Percentiles rank a stretch among this genome's conserved stretches.
Evolutionary conservation across 2,329 filamentous ascomycete species (phyloP).

Genomic region (Tolypocladium ophioglossoides): DNA sequence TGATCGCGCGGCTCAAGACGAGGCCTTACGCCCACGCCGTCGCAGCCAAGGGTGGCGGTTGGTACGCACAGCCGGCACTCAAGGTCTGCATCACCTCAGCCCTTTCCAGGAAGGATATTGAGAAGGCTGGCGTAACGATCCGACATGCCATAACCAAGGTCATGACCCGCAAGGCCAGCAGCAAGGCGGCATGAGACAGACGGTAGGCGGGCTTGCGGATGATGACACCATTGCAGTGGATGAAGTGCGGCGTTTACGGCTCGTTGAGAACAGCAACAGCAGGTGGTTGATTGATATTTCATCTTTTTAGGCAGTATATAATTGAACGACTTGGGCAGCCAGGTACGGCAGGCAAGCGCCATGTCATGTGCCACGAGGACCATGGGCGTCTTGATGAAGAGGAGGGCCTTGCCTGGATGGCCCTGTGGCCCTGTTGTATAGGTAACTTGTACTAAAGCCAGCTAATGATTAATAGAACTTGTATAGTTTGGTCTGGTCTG

Average conservation of each 20-base stretch:
- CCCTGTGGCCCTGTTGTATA: background rate
- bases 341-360: background rate
- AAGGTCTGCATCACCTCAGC: slow-evolving; percentile 87
- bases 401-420: background rate
- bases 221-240: background rate
- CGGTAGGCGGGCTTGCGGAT: background rate
- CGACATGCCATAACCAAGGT: slow-evolving; percentile 92
- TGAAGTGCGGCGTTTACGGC: background rate
- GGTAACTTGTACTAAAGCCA: background rate
- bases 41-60: slow-evolving; percentile 57
- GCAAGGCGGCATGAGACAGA: slow-evolving; percentile 13
- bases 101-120: slow-evolving; percentile 85
- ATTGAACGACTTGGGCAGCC: background rate
- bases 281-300: background rate
- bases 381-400: background rate
- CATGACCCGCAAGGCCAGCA: slow-evolving; percentile 54
- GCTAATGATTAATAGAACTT: background rate
- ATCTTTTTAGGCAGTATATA: background rate
- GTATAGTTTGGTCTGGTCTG: background rate
- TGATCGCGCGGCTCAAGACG: slow-evolving; percentile 79
- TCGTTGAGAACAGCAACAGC: background rate
- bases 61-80: slow-evolving; percentile 66
- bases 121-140: slow-evolving; percentile 82
- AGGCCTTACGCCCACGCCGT: slow-evolving; percentile 55
- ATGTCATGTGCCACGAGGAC: too few relatives aligned